Base-by-base conservation (phyloP, 495 filamentous ascomycete genomes). In the Trypethelium eluteriae region DNA sequence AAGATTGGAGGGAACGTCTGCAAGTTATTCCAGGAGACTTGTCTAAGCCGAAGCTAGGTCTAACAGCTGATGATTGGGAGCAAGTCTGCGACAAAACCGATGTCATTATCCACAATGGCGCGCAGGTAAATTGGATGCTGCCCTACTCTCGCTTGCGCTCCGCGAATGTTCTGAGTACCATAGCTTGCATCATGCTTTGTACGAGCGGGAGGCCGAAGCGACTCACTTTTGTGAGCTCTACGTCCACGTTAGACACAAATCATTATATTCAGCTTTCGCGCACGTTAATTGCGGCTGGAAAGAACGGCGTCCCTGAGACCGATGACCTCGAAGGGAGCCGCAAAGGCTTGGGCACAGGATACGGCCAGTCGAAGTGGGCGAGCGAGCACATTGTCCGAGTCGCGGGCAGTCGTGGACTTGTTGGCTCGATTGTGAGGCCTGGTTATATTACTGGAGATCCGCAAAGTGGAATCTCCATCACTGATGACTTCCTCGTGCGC, bases 401-500 rank as follows among this genome's bases (percentile, higher is more conserved):
- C 73, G 93, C 93, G 38, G 91, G 92, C 25, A 80, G 77, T 62
- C 79, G 91, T 66, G 94, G 94, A 38, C 81, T 98, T 11, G 79
- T 77, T 14, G 92, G 91, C 35, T 84, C 84, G 1, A 84, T 97
- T 49, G 78, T 98, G 49, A 84, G 94, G 2, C 90, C 94, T 12
- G 93, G 93, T 41, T 98, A 97, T 73, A 82, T 97, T 2, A 81
- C 88, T 6, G 94, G 93, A 35, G 88, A 93, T 70, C 84, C 86
- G 3, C 75, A 78, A 57, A 86, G 85, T 14, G 92, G 92, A 70
- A 85, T 88, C 32, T 87, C 85, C 68, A 92, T 88, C 76, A 91
- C 89, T 9, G 93, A 98, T 73, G 93, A 98, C 77, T 98, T 98
- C 81, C 79, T 98, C 34, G 84, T 96, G 64, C 89, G 94, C 61